Base-by-base conservation (phyloP, 164 flowering plant genomes). In the Paratinospora sagittata region DNA sequence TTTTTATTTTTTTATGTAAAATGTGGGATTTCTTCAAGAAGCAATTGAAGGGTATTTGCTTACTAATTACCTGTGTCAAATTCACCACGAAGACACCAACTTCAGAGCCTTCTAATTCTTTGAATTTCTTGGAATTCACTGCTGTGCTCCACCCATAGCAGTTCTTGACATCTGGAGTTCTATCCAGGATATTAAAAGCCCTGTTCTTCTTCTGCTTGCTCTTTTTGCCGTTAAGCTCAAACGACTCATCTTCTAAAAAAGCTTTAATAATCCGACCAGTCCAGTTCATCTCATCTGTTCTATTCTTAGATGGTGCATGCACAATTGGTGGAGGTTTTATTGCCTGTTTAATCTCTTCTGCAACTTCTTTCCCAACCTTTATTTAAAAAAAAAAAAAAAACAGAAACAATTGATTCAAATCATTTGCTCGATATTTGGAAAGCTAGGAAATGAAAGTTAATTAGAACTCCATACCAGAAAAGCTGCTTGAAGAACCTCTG, bases 21-120 rank as follows among this genome's bases (percentile, higher is more conserved):
- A n/a, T n/a, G n/a, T n/a, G n/a, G n/a, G n/a, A n/a, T n/a, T n/a
- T n/a, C n/a, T n/a, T n/a, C n/a, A n/a, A n/a, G 57, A 49, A 49
- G 57, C 58, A 52, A 52, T 52, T 52, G 26, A 65, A 52, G 47
- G 30, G 66, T 13, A 45, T 23, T 67, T 27, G 34, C 27, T n/a
- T 67, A 36, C 0, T 45, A 75, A 79, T 45, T 2, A 91, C 98
- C 87, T 78, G 85, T 37, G 89, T 90, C 72, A 94, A 72, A 71
- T 89, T 92, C 62, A 92, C 98, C 86, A 87, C 80, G 81, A 89
- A 86, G 8, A 87, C 68, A 3, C 98, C 92, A 52, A 87, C 72
- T 4, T 80, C 52, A 9, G 91, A 82, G 7, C 80, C 84, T 69
- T 73, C 80, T 27, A 92, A 64, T 19, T 78, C 77, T 0, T 69